These are phyloP conservation scores for Raphanus sativus DNA, from an alignment of 345 rosid species.

Conservation along the genomic window DNA sequence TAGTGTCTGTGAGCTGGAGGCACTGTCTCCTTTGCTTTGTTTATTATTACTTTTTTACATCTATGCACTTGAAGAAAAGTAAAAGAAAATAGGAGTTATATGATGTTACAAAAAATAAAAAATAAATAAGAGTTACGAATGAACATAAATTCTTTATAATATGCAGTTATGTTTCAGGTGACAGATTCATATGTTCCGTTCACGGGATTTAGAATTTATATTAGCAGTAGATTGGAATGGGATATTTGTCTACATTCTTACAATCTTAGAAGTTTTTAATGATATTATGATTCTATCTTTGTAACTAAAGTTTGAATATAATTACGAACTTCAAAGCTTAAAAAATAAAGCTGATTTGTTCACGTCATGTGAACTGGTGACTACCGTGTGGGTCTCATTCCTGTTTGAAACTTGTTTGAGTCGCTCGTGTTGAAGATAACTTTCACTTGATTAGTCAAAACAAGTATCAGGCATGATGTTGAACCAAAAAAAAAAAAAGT, in stretches of 20 bases:
- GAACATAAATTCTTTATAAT: neutral
- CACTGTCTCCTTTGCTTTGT: slow-evolving; percentile 25
- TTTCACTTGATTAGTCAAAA: neutral
- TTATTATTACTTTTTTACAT: neutral
- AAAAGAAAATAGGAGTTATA: neutral
- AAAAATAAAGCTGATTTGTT: neutral
- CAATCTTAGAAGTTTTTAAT: neutral
- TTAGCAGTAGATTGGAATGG: neutral
- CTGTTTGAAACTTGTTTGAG: neutral
- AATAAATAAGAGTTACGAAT: neutral
- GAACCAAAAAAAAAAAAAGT: neutral
- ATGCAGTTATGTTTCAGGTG: slow-evolving; percentile 30
- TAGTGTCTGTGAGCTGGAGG: slow-evolving; percentile 41
- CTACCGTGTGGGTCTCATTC: slow-evolving; percentile 4
- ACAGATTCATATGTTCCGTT: slow-evolving; percentile 4
- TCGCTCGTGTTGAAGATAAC: neutral
- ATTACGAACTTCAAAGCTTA: neutral
- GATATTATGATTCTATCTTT: slow-evolving; percentile 7
- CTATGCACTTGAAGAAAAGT: neutral
- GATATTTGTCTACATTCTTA: neutral
- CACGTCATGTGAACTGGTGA: slow-evolving; percentile 9
- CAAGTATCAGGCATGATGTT: neutral
- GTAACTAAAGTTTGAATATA: neutral
- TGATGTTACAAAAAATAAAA: too few species aligned
- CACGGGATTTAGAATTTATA: slow-evolving; percentile 16